Evolutionary conservation across 2,329 filamentous ascomycete species (phyloP), one percentile per base, ranked within the genome.

Genomic region (Ascosphaera apis): DNA sequence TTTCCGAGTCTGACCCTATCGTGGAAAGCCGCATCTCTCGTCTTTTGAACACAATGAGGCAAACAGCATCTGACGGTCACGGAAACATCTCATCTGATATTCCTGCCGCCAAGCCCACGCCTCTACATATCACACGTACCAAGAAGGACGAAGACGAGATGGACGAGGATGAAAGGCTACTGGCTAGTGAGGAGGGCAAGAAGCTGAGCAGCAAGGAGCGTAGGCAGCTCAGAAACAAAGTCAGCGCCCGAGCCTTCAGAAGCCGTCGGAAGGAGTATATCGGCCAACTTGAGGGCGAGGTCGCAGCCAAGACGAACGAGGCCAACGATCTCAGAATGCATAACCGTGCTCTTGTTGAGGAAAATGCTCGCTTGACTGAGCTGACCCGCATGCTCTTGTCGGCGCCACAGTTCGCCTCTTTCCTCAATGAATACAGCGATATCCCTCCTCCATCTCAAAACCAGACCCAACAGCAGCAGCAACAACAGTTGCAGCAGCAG

Each of bases 181-280:
- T 93, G 34, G 82, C 82, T n/a, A 93, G 83, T 41, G 88, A 98
- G 49, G 86, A 93, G 59, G 88, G 86, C 48, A 98, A 98, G 74
- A 93, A 93, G 64, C 69, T 98, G n/a, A 88, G 76, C 58, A 91
- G 82, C 65, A 95, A 95, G 62, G 84, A 95, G 59, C 76, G 88
- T 41, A 76, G 88, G 45, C 88, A 95, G 57, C 68, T 98, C n/a
- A 73, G 88, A 43, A 98, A 98, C 69, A 98, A 98, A 61, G 88
- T 98, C 3, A 98, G 88, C 31, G 88, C 88, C 42, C 81, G 88
- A 46, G 86, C 86, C 36, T 98, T 98, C 72, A 78, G 88, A 38
- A 93, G 84, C n/a, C 69, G 88, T 48, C 77, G 88, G 66, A 98
- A 98, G 67, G 88, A 95, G 67, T 95, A 95, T 63, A 95, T 98